Percentiles rank a stretch among this genome's conserved stretches.
These are phyloP conservation scores for Saccharomycopsis synnaedendra DNA, from an alignment of 805 yeast species.

Conservation along the genomic window DNA sequence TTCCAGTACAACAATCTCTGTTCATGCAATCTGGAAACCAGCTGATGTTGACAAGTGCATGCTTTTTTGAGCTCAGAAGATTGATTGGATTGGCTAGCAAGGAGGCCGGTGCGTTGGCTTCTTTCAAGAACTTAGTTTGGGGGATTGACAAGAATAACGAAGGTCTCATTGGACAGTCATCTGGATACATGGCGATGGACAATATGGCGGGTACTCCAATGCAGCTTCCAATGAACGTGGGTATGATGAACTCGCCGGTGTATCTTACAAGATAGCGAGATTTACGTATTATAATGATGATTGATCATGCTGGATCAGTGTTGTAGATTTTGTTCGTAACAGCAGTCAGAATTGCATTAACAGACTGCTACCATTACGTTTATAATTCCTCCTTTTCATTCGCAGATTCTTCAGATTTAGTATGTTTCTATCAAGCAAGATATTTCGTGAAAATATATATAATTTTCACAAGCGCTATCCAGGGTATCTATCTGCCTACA, in stretches of 20 bases:
- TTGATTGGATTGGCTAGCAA: constrained; percentile 3
- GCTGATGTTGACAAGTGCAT: constrained; percentile 28
- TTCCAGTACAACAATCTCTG: constrained; percentile 18
- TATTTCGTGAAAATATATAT: too few species aligned
- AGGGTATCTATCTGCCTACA: too few species aligned
- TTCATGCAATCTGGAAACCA: constrained; percentile 33
- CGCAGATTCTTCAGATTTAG: too few species aligned
- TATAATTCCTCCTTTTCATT: too few species aligned
- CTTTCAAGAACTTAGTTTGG: constrained; percentile 15
- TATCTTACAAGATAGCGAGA: too few species aligned
- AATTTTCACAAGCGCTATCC: too few species aligned
- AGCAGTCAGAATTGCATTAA: too few species aligned
- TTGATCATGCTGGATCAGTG: too few species aligned
- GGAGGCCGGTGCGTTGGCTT: constrained; percentile 2
- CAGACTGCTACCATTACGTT: too few species aligned
- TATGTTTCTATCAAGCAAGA: too few species aligned
- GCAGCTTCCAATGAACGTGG: not conserved
- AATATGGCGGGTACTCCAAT: constrained; percentile 4
- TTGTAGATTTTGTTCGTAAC: too few species aligned
- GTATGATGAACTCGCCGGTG: not conserved
- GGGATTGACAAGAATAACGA: constrained; percentile 23
- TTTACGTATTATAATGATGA: too few species aligned
- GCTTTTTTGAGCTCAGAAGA: constrained; percentile 29
- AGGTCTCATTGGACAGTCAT: constrained; percentile 13
- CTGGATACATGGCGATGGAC: not conserved